Base-by-base conservation (phyloP, 83 land plant species). In the Isoetes engelmannii region DNA sequence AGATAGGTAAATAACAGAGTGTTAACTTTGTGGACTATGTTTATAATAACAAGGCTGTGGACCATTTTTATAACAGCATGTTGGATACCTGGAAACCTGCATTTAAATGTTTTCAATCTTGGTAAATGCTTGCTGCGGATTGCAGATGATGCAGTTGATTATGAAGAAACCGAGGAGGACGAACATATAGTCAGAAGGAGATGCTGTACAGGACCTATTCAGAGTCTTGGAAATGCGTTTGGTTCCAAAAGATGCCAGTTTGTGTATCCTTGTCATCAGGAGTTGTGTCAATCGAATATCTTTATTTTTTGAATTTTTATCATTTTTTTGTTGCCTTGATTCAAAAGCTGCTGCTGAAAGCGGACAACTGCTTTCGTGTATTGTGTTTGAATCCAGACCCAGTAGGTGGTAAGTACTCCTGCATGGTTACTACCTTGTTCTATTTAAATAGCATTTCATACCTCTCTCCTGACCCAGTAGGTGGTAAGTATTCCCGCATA, bases 211-310 rank as follows among this genome's bases (percentile, higher is more conserved):
- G 6, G 85, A 87, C 51, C 57, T 89, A 68, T 82, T 94, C 15
- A 75, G 68, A 63, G 77, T 95, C 45, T 70, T 66, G 5, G 97
- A 95, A 74, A 91, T 95, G 90, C 87, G 99, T 61, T 82, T 95
- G 63, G 79, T 95, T 58, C 97, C 97, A 50, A 81, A 87, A 49
- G 94, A 95, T 79, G 76, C 97, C 12, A 77, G 58, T 67, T 83
- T 80, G 54, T 84, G 99, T 95, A 91, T 77, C 76, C 72, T 75
- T 56, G 10, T 47, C 57, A 7, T 61, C 17, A 18, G 45, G 42
- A 42, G 9, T 4, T 47, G 12, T 15, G 2, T 13, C 67, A 41
- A 51, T 15, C 0, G 54, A 51, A 51, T 0, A 51, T 7, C 12
- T 51, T 0, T 12, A 51, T 3, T 15, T 12, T 51, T 10, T 12